Base-by-base conservation (phyloP, 1,139 yeast genomes). In the Candida sp. region DNA sequence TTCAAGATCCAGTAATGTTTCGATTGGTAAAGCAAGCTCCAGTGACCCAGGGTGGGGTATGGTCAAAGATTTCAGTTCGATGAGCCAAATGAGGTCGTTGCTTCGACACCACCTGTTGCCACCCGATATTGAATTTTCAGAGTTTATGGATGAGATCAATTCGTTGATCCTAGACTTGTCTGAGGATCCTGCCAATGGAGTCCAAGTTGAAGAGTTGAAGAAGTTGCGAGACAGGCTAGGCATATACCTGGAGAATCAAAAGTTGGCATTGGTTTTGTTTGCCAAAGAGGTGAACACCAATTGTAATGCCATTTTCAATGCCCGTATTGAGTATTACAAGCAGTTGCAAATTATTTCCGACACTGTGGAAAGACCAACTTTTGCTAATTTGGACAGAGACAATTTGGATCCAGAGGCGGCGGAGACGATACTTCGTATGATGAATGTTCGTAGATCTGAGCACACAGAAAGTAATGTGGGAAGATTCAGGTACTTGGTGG, bases 281-380 rank as follows among this genome's bases (percentile, higher is more conserved):
- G 81, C 80, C 52, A 75, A 69, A 51, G 86, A 81, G 51, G 69
- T 83, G 22, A 74, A 83, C 47, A 75, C 79, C 30, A 71, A 70
- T 41, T 77, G 90, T 54, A 85, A 90, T 57, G 79, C 80, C 30
- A 79, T 89, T 0, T 93, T 86, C 68, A 94, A 94, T 66, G 75
- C 86, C 5, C 83, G 96, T 53, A 80, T 93, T 44, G 90, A 82
- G 44, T 94, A 92, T 65, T 94, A 86, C 69, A 85, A 86, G 58
- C 94, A 90, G 56, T 77, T 94, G 44, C 99, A 94, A 66, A 87
- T 80, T 49, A 80, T 93, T 33, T 91, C 97, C 0, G 98, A 94
- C 66, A 85, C 85, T 47, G 92, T 91, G 17, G 75, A 69, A 53
- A 62, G 72, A 23, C 63, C 67, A 8, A 60, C 58, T 1, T 70